Percentiles rank a stretch among this genome's conserved stretches.
These are phyloP conservation scores for Osmanthus fragrans DNA, from an alignment of 257 asterid species.

Conservation along the genomic window DNA sequence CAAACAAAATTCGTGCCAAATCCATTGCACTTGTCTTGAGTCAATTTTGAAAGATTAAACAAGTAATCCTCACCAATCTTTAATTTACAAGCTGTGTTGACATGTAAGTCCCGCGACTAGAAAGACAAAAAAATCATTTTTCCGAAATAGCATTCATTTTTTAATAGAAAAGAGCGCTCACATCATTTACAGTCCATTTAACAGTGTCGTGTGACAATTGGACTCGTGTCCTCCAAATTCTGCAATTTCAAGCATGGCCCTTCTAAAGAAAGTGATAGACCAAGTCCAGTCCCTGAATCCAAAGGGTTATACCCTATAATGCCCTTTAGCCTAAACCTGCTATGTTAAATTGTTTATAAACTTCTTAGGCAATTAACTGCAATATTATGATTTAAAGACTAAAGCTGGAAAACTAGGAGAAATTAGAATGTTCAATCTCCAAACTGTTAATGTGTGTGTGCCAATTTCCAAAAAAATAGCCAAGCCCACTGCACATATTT, in stretches of 20 bases:
- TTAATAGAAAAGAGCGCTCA: not conserved
- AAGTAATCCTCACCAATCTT: no score
- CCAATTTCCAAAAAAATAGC: not conserved
- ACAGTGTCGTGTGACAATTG: not conserved
- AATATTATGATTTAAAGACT: not conserved
- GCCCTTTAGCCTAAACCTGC: not conserved
- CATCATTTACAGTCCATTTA: not conserved
- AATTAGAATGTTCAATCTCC: not conserved
- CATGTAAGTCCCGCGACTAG: not conserved
- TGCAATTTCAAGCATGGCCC: not conserved
- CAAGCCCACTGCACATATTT: not conserved
- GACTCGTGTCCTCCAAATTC: not conserved
- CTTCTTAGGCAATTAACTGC: no score
- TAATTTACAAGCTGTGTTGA: no score
- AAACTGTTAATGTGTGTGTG: not conserved
- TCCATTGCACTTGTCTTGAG: not conserved
- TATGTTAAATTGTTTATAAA: no score
- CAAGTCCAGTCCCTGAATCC: not conserved
- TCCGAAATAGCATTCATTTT: not conserved
- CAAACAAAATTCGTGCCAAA: not conserved
- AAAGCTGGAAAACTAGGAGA: constrained; percentile 9
- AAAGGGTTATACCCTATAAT: not conserved
- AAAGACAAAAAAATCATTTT: not conserved
- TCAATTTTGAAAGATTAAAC: not conserved
- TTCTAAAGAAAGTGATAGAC: not conserved